Percentiles rank a stretch among this genome's conserved stretches.
Conservation (phyloP, 768 basidiomycete genomes). For the Leucosporidium yakuticum region DNA sequence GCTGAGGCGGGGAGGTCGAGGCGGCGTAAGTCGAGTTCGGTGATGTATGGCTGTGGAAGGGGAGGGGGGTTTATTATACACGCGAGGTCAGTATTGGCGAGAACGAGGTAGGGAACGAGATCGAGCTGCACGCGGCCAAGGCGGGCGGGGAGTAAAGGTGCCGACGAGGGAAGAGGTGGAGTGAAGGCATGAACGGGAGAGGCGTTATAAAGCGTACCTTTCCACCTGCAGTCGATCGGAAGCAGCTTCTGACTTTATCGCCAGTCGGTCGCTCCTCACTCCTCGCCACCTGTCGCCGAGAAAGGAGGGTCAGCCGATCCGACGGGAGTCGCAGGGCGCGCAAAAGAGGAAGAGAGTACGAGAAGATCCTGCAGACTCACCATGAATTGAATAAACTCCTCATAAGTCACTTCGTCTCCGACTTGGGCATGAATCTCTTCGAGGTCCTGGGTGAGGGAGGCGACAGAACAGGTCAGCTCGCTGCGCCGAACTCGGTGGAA, state of each 20-base stretch:
- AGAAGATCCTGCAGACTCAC: constrained; percentile 45
- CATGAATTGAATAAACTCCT: constrained; percentile 89
- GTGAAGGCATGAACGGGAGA: no score
- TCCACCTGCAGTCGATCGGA: constrained; percentile 81
- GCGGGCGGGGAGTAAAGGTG: no score
- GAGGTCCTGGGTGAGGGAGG: constrained; percentile 1
- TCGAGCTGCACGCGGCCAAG: no score
- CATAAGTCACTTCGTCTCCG: constrained; percentile 86
- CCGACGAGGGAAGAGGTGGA: no score
- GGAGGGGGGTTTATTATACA: neutral
- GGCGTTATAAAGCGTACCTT: constrained; percentile 55
- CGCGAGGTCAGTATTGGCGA: no score
- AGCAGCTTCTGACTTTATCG: constrained; percentile 85
- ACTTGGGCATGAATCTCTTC: constrained; percentile 43
- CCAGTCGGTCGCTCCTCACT: constrained; percentile 91
- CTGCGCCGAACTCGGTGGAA: no score
- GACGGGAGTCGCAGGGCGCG: neutral
- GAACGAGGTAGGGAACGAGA: no score
- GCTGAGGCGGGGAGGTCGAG: constrained; percentile 69
- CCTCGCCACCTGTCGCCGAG: constrained; percentile 68
- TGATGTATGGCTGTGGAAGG: constrained; percentile 67
- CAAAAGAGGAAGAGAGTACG: neutral
- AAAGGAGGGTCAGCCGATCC: neutral
- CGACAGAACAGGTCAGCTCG: neutral
- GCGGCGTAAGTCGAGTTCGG: constrained; percentile 82